phyloP scores from a whole-genome alignment of 495 filamentous ascomycete species.

The Aspergillus nidulans region DNA sequence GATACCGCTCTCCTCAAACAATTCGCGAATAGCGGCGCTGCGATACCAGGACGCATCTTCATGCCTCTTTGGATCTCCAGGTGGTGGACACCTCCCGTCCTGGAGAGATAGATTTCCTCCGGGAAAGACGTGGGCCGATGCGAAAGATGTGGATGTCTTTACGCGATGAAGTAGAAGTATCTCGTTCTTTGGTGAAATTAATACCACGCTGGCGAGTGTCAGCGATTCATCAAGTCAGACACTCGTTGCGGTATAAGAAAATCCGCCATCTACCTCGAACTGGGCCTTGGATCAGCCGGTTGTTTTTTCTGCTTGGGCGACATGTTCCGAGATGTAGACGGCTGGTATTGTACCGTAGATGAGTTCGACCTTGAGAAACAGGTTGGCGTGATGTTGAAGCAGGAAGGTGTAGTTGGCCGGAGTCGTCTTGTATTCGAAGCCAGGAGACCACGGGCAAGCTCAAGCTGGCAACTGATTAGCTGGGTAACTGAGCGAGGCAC shows the following conservation, averaged over 20 bases:
- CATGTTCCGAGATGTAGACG: slow-evolving; percentile 18
- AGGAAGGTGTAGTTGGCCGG: not conserved
- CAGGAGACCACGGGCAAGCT: slow-evolving; percentile 12
- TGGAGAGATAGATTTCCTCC: slow-evolving; percentile 76
- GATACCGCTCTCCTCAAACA: slow-evolving; percentile 93
- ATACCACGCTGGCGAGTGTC: slow-evolving; percentile 59
- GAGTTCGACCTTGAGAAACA: slow-evolving; percentile 4
- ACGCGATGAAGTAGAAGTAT: slow-evolving; percentile 86
- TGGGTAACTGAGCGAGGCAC: slow-evolving; percentile 7
- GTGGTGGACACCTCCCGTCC: slow-evolving; percentile 57
- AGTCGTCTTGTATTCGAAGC: slow-evolving; percentile 1
- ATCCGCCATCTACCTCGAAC: slow-evolving; percentile 24
- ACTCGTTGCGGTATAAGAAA: not conserved
- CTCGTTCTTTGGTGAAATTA: slow-evolving; percentile 81
- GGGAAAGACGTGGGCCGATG: slow-evolving; percentile 93
- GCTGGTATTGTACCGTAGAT: slow-evolving; percentile 5
- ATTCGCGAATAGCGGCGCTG: slow-evolving; percentile 78
- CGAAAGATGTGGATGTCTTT: slow-evolving; percentile 72
- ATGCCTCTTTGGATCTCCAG: slow-evolving; percentile 49
- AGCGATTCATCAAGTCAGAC: not conserved
- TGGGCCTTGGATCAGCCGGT: slow-evolving; percentile 33
- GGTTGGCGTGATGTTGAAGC: not conserved
- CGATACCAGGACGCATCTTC: slow-evolving; percentile 65
- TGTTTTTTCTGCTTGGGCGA: slow-evolving; percentile 18
- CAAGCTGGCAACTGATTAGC: slow-evolving; percentile 10